These are phyloP conservation scores for Plasmodium cynomolgi DNA, from an alignment of 169 alveolate species.

Conservation along the genomic window DNA sequence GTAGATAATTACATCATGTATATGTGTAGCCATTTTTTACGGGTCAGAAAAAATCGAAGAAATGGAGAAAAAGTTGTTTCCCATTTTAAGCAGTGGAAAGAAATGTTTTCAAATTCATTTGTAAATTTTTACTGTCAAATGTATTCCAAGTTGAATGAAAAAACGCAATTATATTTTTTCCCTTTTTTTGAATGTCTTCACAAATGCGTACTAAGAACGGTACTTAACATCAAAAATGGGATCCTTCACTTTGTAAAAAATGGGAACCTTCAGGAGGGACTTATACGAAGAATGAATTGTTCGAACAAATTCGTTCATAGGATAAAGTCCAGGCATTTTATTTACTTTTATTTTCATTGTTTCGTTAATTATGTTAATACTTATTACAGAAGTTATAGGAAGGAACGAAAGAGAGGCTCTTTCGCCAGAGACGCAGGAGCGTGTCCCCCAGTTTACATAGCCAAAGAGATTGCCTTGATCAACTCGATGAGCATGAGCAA, in stretches of 20 bases:
- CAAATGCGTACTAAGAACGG: constrained; percentile 12
- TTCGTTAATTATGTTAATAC: constrained; percentile 33
- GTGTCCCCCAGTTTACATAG: background rate
- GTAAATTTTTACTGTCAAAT: constrained; percentile 47
- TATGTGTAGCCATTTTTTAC: constrained; percentile 36
- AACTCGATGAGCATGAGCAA: constrained; percentile 13
- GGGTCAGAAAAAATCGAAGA: background rate
- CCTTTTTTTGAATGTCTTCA: constrained; percentile 54
- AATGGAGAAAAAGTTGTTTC: background rate
- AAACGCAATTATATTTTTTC: constrained; percentile 26
- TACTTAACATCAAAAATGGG: constrained; percentile 8
- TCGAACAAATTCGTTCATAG: constrained; percentile 5
- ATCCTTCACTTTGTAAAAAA: background rate
- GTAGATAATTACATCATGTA: constrained; percentile 41
- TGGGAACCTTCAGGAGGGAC: background rate
- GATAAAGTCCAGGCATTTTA: background rate
- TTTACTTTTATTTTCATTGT: constrained; percentile 13
- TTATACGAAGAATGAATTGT: background rate
- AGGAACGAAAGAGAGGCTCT: background rate
- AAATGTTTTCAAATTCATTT: constrained; percentile 29
- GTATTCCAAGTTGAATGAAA: constrained; percentile 23
- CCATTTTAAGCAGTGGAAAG: constrained; percentile 1
- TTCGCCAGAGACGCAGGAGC: background rate
- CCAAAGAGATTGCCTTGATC: constrained; percentile 23
- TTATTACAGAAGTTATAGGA: constrained; percentile 14